Conservation (phyloP, 306 rosid genomes). For the Rubus parviflorus region DNA sequence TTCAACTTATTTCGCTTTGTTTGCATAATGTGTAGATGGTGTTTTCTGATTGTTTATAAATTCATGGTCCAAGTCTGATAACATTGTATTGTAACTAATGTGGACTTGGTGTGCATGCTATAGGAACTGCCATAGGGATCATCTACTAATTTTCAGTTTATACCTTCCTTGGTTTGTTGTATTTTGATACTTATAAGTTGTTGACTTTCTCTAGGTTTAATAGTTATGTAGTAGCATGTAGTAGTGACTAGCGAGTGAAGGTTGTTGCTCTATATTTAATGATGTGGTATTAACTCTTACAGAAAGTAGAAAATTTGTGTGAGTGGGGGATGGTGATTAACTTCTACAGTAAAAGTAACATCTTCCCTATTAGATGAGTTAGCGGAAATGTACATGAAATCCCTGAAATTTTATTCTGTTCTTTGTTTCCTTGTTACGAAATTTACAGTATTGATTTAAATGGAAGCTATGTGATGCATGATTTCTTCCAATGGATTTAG, state of each 20-base stretch:
- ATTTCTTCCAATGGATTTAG: background rate
- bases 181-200: background rate
- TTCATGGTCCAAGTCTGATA: background rate
- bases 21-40: background rate
- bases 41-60: background rate
- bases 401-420: background rate
- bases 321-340: background rate
- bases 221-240: background rate
- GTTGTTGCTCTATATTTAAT: background rate
- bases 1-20: constrained; percentile 11
- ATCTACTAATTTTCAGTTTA: background rate
- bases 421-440: background rate
- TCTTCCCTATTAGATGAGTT: background rate
- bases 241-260: background rate
- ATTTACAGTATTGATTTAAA: background rate
- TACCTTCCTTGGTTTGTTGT: background rate
- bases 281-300: background rate
- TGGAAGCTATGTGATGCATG: constrained; percentile 1
- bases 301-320: background rate
- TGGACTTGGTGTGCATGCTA: background rate
- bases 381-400: background rate
- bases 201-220: background rate
- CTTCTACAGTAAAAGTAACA: background rate
- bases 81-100: background rate
- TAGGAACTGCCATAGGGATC: background rate